These are phyloP conservation scores for Fusarium palustre DNA, from an alignment of 2,329 filamentous ascomycete species.

Conservation along the genomic window DNA sequence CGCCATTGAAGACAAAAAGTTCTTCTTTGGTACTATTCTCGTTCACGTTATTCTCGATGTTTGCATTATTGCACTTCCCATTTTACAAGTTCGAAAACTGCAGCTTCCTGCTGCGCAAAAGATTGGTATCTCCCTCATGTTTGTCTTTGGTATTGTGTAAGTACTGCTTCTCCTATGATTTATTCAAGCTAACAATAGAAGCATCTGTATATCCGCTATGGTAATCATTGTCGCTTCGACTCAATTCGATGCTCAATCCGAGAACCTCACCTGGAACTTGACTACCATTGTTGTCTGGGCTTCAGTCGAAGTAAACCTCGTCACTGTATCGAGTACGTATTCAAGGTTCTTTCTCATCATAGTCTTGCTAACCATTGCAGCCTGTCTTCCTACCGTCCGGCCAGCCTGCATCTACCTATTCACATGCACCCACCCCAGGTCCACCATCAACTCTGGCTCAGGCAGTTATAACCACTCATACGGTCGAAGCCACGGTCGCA, in stretches of 20 bases:
- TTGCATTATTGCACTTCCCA: conserved; percentile 47
- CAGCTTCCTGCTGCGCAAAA: conserved; percentile 46
- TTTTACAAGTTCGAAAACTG: conserved; percentile 49
- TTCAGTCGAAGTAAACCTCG: conserved; percentile 43
- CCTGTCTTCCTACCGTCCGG: conserved; percentile 41
- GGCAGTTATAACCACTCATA: conserved; percentile 23
- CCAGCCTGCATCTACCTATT: conserved; percentile 41
- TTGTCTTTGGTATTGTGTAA: conserved; percentile 50
- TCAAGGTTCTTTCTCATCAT: rapidly evolving
- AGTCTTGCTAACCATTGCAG: neutral
- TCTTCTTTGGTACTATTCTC: conserved; percentile 51
- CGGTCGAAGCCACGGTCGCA: conserved; percentile 30
- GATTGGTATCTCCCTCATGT: conserved; percentile 46
- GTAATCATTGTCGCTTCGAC: conserved; percentile 39
- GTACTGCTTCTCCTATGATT: neutral
- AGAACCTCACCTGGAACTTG: conserved; percentile 43
- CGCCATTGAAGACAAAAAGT: conserved; percentile 46
- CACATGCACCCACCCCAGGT: conserved; percentile 22
- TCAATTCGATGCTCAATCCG: conserved; percentile 17
- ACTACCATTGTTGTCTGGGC: conserved; percentile 42
- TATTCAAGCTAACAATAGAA: neutral
- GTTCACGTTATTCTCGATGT: conserved; percentile 50
- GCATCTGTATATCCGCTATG: conserved; percentile 38
- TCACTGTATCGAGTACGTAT: conserved; percentile 41
- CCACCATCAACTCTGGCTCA: conserved; percentile 31